Evolutionary conservation across 768 basidiomycete genomes (phyloP).

Genomic region (Boletellus emodensis): DNA sequence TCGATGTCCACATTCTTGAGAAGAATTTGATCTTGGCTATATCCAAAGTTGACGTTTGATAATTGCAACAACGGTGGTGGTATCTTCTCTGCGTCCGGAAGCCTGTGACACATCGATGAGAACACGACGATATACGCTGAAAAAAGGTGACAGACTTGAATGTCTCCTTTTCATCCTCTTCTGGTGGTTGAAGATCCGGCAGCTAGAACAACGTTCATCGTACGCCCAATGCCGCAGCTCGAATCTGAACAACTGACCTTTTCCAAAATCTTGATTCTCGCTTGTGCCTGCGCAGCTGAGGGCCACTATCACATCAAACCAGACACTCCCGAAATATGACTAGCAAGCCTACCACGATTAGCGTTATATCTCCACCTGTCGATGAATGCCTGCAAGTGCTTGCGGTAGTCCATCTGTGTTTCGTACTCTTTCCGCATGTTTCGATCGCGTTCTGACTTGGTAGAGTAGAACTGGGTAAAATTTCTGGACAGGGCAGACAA

Average conservation of each 20-base stretch:
- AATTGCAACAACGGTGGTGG: conserved; percentile 94
- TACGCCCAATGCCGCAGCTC: not conserved
- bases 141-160: conserved; percentile 62
- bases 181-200: conserved; percentile 90
- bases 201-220: conserved; percentile 43
- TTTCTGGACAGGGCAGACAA: conserved; percentile 49
- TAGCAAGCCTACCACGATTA: conserved; percentile 61
- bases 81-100: conserved; percentile 96
- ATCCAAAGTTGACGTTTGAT: conserved; percentile 88
- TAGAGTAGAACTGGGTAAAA: conserved; percentile 98
- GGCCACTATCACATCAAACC: conserved; percentile 1
- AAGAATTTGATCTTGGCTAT: conserved; percentile 70
- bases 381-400: conserved; percentile 95
- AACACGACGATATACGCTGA: not conserved
- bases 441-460: conserved; percentile 90
- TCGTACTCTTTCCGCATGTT: conserved; percentile 95
- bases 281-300: conserved; percentile 82
- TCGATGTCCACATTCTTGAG: conserved; percentile 83
- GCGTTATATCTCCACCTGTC: conserved; percentile 98
- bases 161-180: conserved; percentile 85
- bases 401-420: conserved; percentile 90
- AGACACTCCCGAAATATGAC: not conserved
- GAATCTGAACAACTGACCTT: conserved; percentile 44
- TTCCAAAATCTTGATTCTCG: conserved; percentile 71
- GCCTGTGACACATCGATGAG: conserved; percentile 39